Evolutionary conservation across 129 eudicot genomes (phyloP).

Genomic region (Dittrichia graveolens): DNA sequence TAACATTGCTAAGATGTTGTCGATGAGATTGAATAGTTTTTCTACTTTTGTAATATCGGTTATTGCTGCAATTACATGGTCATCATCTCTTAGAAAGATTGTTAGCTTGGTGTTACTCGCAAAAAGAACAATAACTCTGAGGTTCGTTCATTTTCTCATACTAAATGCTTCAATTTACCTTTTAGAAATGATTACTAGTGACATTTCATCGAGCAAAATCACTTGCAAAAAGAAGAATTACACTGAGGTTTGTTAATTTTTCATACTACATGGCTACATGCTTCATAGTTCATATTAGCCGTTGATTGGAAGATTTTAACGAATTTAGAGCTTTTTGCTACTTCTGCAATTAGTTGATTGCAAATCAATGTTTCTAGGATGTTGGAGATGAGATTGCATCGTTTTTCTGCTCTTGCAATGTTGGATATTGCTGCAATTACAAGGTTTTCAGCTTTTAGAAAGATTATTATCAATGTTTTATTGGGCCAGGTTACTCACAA

Average conservation of each 20-base stretch:
- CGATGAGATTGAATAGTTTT: no score
- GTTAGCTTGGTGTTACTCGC: no score
- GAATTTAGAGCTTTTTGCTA: neutral
- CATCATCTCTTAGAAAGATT: no score
- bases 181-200: conserved; percentile 5
- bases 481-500: conserved; percentile 77
- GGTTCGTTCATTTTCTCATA: no score
- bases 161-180: neutral
- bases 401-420: neutral
- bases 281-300: neutral
- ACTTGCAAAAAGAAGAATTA: conserved; percentile 70
- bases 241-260: conserved; percentile 58
- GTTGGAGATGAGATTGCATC: neutral
- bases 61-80: no score
- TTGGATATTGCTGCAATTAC: neutral
- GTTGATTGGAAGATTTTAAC: neutral
- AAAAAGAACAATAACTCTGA: no score
- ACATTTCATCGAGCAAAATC: conserved; percentile 64
- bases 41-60: no score
- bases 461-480: conserved; percentile 40
- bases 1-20: no score
- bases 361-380: neutral
- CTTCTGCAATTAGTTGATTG: conserved; percentile 7
- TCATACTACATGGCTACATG: neutral
- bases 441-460: neutral